These are phyloP conservation scores for Scutellaria minor DNA, from an alignment of 257 asterid genomes.

Conservation along the genomic window DNA sequence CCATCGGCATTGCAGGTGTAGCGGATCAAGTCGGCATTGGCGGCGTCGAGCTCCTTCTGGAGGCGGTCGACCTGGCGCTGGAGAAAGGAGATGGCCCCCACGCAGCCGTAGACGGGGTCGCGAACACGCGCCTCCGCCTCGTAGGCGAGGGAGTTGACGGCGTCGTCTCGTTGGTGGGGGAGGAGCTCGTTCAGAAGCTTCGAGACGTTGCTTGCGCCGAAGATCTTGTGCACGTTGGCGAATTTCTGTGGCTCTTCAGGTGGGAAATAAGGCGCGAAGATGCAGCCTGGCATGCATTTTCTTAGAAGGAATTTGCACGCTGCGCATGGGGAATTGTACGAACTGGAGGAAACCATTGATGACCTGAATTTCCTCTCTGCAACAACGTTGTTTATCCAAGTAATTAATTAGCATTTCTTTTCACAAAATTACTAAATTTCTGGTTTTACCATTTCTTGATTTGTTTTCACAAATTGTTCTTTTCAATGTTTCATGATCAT, in stretches of 20 bases:
- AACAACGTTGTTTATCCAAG: conserved; percentile 21
- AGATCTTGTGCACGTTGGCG: conserved; percentile 61
- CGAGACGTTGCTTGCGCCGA: conserved; percentile 70
- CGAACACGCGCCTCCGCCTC: conserved; percentile 75
- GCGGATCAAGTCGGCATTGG: conserved; percentile 56
- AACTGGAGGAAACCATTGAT: conserved; percentile 55
- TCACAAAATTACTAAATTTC: neutral
- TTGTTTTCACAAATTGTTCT: neutral
- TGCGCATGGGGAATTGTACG: conserved; percentile 70
- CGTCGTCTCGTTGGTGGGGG: conserved; percentile 65
- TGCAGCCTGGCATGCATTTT: conserved; percentile 65
- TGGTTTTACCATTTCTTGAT: neutral
- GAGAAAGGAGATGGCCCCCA: conserved; percentile 60
- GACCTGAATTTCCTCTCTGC: conserved; percentile 27
- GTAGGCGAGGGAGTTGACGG: conserved; percentile 62
- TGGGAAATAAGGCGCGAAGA: conserved; percentile 64
- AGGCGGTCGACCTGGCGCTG: conserved; percentile 70
- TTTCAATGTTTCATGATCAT: too few species aligned
- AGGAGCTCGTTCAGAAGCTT: conserved; percentile 61
- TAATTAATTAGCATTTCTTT: neutral
- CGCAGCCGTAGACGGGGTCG: conserved; percentile 73
- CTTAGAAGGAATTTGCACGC: conserved; percentile 70
- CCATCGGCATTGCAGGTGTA: conserved; percentile 33
- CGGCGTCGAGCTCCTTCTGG: conserved; percentile 67
- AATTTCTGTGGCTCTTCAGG: conserved; percentile 70